Evolutionary conservation across 352 stramenopile species (phyloP), one percentile per base, ranked within the genome.

Genomic region (Globisporangium orthogonon): DNA sequence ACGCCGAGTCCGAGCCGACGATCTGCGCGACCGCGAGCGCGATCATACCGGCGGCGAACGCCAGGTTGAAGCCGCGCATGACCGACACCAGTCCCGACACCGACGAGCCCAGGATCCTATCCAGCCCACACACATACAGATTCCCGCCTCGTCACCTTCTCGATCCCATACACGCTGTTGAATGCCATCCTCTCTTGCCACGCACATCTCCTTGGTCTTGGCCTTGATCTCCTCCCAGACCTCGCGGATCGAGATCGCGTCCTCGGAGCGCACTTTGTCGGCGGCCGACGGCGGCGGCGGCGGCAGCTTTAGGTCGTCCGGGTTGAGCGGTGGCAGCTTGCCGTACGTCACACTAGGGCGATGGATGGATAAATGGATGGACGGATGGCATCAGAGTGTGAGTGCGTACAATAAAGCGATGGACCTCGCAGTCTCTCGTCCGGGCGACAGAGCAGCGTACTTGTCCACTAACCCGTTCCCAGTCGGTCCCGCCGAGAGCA

Each of bases 171-270:
- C 54, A 1, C 31, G 37, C 37, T 37, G 33, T 9, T 37, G 33
- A 9, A 5, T 9, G 5, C 33, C 33, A 9, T 37, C 23, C 23
- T 23, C 23, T 23, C 23, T 23, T 23, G 13, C 35, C 37, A 77
- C 81, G 61, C 54, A 91, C 81, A 92, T 89, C 65, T 88, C 82
- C 50, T 71, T 72, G 10, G 67, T 82, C 66, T 92, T 94, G 54
- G 73, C 65, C 71, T 92, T 92, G 52, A 94, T 68, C 61, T 94
- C 84, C 37, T 77, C 73, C 80, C 82, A 94, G n/a, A 94, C 77
- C 65, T 94, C 84, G 46, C 78, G 59, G 49, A 94, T 74, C 18
- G 84, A 91, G 61, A 94, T 92, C 30, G 79, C 70, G 48, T 91
- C 76, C 23, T 67, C 63, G 31, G 67, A 71, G 50, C 78, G 65